Conservation (phyloP, 192 early-diverging fungal species). For the Neocallimastix lanati region DNA sequence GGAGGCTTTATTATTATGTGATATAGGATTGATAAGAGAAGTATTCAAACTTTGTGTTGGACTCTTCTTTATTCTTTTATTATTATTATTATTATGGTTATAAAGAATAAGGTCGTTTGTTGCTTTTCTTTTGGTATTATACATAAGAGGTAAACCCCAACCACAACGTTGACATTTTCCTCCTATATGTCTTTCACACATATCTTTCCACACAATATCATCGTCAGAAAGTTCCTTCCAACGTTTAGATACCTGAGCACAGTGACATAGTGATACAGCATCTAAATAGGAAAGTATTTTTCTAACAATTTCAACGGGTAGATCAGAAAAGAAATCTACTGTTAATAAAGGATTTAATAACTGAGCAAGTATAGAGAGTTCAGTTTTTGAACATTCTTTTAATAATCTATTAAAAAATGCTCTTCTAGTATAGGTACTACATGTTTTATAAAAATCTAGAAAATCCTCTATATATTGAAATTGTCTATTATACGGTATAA, state of each 20-base stretch:
- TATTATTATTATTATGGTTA: too few relatives aligned
- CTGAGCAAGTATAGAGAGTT: conserved; percentile 64
- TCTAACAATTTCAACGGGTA: conserved; percentile 64
- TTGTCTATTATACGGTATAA: not conserved
- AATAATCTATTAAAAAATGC: not conserved
- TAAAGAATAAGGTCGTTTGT: not conserved
- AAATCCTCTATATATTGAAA: not conserved
- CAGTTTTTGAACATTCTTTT: not conserved
- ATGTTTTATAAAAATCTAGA: not conserved
- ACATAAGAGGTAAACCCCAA: conserved; percentile 83
- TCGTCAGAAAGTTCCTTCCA: conserved; percentile 82
- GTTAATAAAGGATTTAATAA: conserved; percentile 51
- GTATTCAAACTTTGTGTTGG: not conserved
- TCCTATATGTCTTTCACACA: conserved; percentile 97
- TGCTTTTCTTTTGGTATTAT: conserved; percentile 11
- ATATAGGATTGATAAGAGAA: too few relatives aligned
- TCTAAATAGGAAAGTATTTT: conserved; percentile 81
- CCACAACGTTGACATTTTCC: conserved; percentile 89
- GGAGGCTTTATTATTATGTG: too few relatives aligned
- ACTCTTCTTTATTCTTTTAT: not conserved
- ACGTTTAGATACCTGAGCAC: conserved; percentile 61
- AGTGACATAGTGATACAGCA: conserved; percentile 73
- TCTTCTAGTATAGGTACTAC: not conserved
- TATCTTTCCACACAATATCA: conserved; percentile 84
- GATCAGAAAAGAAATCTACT: conserved; percentile 61